Base-by-base conservation (phyloP, 225 moss, liverwort and hornwort species). In the Bryum argenteum region DNA sequence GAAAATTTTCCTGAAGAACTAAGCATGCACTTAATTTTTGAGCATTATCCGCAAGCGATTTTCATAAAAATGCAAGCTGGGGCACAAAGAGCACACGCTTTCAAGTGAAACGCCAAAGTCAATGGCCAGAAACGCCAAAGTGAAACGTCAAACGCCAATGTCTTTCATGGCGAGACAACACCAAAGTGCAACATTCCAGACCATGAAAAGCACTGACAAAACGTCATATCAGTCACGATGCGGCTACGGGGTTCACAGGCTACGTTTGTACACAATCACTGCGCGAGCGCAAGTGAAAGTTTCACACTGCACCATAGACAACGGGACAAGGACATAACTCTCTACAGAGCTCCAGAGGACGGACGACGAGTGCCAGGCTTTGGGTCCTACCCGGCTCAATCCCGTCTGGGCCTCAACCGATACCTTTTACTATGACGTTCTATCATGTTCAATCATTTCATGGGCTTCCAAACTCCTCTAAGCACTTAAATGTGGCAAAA, bases 241-340 rank as follows among this genome's bases (percentile, higher is more conserved):
- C 22, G 1, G 39, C 39, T 10, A 39, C 40, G 48, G 6, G 23
- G 5, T 38, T 75, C 70, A 80, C 61, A 54, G 40, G 48, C 10
- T 47, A 47, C 71, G 54, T 24, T 48, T 40, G 56, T 19, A 68
- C 63, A 43, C 38, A 15, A 53, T 23, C 39, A 73, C 43, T 14
- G n/a, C 54, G 47, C 9, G 8, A 12, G 3, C 44, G 45, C 74
- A 58, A 65, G 57, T 22, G 72, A 14, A 14, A 78, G 54, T 23
- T 47, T 39, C 61, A 61, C 72, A 61, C 20, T 60, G n/a, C 54
- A 15, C 67, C 26, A 39, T 41, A 47, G 73, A 74, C 73, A 73
- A 45, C 14, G 62, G 73, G 67, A 8, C 20, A 26, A 60, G 6
- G 8, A 20, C 12, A 0, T n/a, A 33, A 3, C 33, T 33, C 33